phyloP scores from a whole-genome alignment of 2,329 filamentous ascomycete species.

The Verticillium tricorpus region DNA sequence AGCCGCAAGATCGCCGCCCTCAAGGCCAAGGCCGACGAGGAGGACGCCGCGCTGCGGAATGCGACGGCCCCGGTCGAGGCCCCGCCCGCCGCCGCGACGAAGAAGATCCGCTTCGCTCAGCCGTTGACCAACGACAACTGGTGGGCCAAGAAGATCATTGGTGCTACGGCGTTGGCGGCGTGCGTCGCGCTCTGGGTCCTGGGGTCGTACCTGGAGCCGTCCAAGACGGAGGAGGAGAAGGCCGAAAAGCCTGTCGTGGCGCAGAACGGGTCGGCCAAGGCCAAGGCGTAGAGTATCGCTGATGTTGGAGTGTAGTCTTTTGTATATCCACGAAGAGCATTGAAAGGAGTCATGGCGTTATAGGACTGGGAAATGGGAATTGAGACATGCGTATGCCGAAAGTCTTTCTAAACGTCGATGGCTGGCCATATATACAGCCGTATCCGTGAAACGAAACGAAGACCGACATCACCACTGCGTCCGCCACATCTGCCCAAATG shows the following conservation, averaged over 20 bases:
- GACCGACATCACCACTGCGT: no score
- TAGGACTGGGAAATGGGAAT: background rate
- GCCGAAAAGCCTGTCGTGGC: background rate
- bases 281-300: background rate
- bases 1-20: constrained; percentile 60
- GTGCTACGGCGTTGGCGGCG: constrained; percentile 57
- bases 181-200: constrained; percentile 57
- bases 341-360: background rate
- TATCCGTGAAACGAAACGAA: no score
- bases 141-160: constrained; percentile 61
- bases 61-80: constrained; percentile 8
- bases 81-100: constrained; percentile 13
- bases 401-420: no score
- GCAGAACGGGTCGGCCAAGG: background rate
- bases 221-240: constrained; percentile 8
- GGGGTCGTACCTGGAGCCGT: constrained; percentile 45
- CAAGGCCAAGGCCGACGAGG: constrained; percentile 42
- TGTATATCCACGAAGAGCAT: background rate
- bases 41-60: constrained; percentile 27
- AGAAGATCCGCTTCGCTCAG: constrained; percentile 33
- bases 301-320: background rate
- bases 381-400: no score
- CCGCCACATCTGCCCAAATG: no score
- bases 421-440: no score
- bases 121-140: constrained; percentile 62